phyloP scores from a whole-genome alignment of 441 rosid genomes.

The Pelargonium cotyledonis region DNA sequence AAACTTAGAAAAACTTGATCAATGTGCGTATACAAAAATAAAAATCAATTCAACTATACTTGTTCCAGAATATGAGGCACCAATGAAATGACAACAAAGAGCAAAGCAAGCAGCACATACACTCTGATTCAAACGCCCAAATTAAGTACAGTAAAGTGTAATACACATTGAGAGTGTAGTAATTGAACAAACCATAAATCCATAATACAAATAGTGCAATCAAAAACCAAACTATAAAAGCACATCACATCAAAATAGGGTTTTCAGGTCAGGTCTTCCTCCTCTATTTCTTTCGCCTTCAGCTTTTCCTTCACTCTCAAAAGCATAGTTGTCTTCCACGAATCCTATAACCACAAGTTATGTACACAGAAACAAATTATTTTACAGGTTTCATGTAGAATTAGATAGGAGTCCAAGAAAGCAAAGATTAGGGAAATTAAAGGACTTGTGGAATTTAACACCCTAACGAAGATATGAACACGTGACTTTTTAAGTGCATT shows the following conservation, averaged over 20 bases:
- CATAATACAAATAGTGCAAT: slow-evolving; percentile 17
- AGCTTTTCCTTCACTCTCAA: slow-evolving; percentile 97
- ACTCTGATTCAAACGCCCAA: neutral
- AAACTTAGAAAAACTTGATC: too few relatives aligned
- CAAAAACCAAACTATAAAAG: slow-evolving; percentile 11
- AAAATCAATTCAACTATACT: neutral
- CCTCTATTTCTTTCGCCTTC: slow-evolving; percentile 86
- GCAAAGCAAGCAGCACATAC: neutral
- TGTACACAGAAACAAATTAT: neutral
- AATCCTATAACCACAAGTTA: slow-evolving; percentile 43
- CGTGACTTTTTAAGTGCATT: neutral
- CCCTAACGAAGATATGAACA: too few relatives aligned
- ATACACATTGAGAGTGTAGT: slow-evolving; percentile 1
- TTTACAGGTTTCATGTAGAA: neutral
- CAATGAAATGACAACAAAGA: neutral
- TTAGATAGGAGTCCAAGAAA: neutral
- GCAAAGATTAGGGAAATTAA: neutral
- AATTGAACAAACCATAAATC: slow-evolving; percentile 18
- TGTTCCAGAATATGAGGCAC: neutral
- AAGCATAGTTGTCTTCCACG: slow-evolving; percentile 94
- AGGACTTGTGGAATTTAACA: neutral
- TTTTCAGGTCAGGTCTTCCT: slow-evolving; percentile 81
- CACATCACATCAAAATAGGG: neutral
- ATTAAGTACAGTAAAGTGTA: neutral
- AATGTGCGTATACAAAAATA: too few relatives aligned